Evolutionary conservation across 163 green algal genomes (phyloP).

Genomic region (Prototheca wickerhamii): DNA sequence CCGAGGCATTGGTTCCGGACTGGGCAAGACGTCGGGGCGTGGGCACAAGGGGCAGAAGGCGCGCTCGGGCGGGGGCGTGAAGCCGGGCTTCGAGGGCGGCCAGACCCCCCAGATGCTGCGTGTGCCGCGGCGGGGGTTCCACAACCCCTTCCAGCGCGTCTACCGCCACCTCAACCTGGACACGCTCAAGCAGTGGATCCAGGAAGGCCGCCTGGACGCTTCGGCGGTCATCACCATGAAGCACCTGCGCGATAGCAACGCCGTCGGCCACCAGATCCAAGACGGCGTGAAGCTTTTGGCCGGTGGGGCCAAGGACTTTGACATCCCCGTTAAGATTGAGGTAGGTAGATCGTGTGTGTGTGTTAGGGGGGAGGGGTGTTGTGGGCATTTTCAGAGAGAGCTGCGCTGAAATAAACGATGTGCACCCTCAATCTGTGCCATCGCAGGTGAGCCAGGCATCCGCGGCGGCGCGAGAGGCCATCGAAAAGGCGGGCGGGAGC

Average conservation of each 20-base stretch:
- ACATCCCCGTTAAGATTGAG: conserved; percentile 31
- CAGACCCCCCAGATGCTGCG: conserved; percentile 61
- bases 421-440: neutral
- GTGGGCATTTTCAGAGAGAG: neutral
- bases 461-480: conserved; percentile 32
- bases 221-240: conserved; percentile 69
- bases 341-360: neutral
- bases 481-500: conserved; percentile 53
- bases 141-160: conserved; percentile 40
- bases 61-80: conserved; percentile 34
- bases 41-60: conserved; percentile 85
- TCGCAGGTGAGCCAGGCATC: conserved; percentile 53
- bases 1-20: conserved; percentile 64
- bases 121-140: conserved; percentile 61
- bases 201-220: conserved; percentile 43
- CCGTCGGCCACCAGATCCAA: conserved; percentile 40
- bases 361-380: neutral
- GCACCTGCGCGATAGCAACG: conserved; percentile 39
- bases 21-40: conserved; percentile 69
- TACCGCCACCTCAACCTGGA: conserved; percentile 46
- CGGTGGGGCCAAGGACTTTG: conserved; percentile 23
- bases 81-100: conserved; percentile 69
- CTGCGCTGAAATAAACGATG: neutral
- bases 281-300: conserved; percentile 72
- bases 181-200: conserved; percentile 35